Conservation (phyloP, 2,329 filamentous ascomycete genomes). For the Cryphonectria radicalis region DNA sequence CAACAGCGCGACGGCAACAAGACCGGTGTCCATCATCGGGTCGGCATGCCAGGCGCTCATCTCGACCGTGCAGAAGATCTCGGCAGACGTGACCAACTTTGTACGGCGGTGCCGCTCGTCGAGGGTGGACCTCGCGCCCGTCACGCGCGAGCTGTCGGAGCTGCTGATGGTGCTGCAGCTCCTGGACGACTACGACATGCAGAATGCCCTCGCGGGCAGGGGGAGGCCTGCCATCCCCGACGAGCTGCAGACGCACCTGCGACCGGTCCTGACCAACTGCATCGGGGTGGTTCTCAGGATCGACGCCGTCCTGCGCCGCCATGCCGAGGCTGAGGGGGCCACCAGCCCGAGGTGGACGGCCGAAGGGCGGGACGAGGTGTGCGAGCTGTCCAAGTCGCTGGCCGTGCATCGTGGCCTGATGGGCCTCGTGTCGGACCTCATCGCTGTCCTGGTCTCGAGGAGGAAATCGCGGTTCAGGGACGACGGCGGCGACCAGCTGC, state of each 20-base stretch:
- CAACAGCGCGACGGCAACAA: not conserved
- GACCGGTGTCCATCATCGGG: constrained; percentile 24
- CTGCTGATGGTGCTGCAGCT: constrained; percentile 33
- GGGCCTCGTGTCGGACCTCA: constrained; percentile 29
- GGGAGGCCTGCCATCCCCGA: constrained; percentile 23
- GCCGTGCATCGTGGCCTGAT: constrained; percentile 31
- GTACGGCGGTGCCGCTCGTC: constrained; percentile 33
- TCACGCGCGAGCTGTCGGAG: constrained; percentile 33
- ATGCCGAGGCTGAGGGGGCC: constrained; percentile 15
- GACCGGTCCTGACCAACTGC: constrained; percentile 33
- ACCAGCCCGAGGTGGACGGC: constrained; percentile 27
- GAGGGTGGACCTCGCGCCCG: constrained; percentile 31
- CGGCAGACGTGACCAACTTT: constrained; percentile 31
- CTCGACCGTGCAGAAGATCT: constrained; percentile 29
- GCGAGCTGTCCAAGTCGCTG: constrained; percentile 30
- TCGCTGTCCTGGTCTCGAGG: constrained; percentile 26
- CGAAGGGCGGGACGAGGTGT: constrained; percentile 29
- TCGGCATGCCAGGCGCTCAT: constrained; percentile 31
- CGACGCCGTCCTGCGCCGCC: constrained; percentile 27
- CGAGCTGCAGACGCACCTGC: constrained; percentile 30
- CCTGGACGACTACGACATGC: constrained; percentile 30
- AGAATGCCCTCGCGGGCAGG: constrained; percentile 10
- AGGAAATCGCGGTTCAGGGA: constrained; percentile 6
- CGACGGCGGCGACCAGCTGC: constrained; percentile 12
- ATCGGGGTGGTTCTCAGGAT: constrained; percentile 28